A percentile compares a stretch with the other conserved stretches of the same genome.
These are phyloP conservation scores for Russula dissimulans DNA, from an alignment of 768 basidiomycete species.

Conservation along the genomic window DNA sequence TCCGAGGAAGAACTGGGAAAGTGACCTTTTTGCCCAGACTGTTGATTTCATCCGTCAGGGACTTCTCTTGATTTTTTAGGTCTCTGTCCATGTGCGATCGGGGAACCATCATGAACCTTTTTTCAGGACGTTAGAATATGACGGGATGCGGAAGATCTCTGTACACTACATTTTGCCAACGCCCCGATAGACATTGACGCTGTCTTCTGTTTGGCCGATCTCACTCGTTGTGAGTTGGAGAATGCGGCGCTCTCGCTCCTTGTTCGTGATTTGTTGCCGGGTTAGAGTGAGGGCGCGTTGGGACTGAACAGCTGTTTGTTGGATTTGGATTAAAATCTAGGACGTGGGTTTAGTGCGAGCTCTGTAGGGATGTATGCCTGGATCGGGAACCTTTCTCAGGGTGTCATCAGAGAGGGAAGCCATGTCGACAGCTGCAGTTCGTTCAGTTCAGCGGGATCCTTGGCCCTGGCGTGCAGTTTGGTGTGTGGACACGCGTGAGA, in stretches of 20 bases:
- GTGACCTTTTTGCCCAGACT: conserved; percentile 79
- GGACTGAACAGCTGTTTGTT: conserved; percentile 81
- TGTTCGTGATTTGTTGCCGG: conserved; percentile 63
- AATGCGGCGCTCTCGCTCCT: conserved; percentile 85
- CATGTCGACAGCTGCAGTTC: conserved; percentile 18
- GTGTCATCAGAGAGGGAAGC: conserved; percentile 56
- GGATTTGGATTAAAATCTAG: conserved; percentile 88
- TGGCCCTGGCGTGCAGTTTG: no score
- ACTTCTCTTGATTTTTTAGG: conserved; percentile 69
- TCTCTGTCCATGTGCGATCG: conserved; percentile 70
- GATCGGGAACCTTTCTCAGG: conserved; percentile 51
- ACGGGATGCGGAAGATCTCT: neutral
- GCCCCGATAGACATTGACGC: conserved; percentile 84
- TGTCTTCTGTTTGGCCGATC: conserved; percentile 56
- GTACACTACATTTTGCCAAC: conserved; percentile 81
- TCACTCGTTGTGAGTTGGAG: conserved; percentile 85
- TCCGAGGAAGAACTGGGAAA: neutral
- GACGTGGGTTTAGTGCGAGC: neutral
- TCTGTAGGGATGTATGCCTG: neutral
- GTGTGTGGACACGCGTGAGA: neutral
- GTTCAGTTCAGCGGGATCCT: no score
- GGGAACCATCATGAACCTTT: conserved; percentile 87
- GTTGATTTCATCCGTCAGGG: conserved; percentile 72
- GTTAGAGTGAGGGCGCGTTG: conserved; percentile 68
- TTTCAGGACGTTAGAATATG: conserved; percentile 2